Evolutionary conservation across 2,329 filamentous ascomycete species (phyloP), one percentile per base, ranked within the genome.

Genomic region (Fusarium foetens): DNA sequence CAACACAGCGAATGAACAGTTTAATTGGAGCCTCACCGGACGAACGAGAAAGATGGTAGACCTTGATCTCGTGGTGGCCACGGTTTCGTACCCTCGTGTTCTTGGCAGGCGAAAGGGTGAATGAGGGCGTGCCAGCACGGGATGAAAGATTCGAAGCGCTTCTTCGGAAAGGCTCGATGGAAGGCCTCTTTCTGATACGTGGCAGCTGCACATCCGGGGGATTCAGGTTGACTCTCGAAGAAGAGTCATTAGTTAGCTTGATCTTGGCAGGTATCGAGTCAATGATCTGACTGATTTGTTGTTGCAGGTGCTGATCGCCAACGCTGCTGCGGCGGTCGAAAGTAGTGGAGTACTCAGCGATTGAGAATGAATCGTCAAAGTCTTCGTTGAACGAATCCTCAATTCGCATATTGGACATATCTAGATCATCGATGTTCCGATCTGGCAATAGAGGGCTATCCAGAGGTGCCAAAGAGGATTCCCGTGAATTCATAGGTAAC

Each of bases 1-100:
- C 96, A 5, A 99, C 95, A 4, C 94, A 91, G 21, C 96, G 92
- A 58, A 99, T 95, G 77, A 97, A 97, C 9, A 99, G 89, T 82
- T 98, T 98, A 79, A 98, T 95, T 1, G 96, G 96, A 17, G 94
- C 90, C 72, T 96, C 92, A 63, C 93, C 93, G 39, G 92, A 94
- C 23, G 92, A 91, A 52, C 94, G 90, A 19, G 94, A 94, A 41
- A 99, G 88, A 81, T 98, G 95, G 77, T 98, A 99, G 5, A 98
- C 87, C 80, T 95, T 94, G 77, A 97, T 95, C 67, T 95, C 95
- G 55, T 91, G 88, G 63, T 91, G 88, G 57, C 87, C 86, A 49
- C 83, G 83, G 33, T 84, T 83, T 31, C 86, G 84, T 1, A 85
- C 82, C 13, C 88, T 86, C 6, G 83, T 76, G 27, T 82, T 84